These are phyloP conservation scores for Thalassiosira hispida DNA, from an alignment of 352 stramenopile genomes.

Conservation along the genomic window DNA sequence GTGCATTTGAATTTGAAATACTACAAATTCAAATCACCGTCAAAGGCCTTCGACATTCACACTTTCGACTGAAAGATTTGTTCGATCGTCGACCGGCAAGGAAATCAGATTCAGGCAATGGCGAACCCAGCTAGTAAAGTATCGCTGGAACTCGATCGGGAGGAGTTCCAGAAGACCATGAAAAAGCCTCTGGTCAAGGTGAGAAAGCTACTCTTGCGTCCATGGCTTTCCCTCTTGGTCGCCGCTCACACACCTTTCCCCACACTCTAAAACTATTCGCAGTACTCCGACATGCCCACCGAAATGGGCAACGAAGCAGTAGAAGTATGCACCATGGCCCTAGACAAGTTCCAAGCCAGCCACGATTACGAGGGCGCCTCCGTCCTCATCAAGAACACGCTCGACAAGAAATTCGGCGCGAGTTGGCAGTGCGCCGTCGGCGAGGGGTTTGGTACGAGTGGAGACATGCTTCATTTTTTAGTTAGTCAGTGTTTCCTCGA, in stretches of 20 bases:
- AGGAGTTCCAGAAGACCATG: conserved; percentile 62
- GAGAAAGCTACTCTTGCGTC: conserved; percentile 11
- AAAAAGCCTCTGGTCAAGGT: conserved; percentile 69
- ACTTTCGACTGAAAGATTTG: no score
- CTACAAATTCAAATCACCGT: no score
- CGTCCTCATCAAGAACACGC: conserved; percentile 92
- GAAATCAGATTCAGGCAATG: background rate
- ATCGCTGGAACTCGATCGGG: conserved; percentile 36
- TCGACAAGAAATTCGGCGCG: conserved; percentile 97
- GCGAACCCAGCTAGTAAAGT: conserved; percentile 8
- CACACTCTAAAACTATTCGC: background rate
- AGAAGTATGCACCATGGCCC: conserved; percentile 95
- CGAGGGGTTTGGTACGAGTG: conserved; percentile 94
- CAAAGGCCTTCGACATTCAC: no score
- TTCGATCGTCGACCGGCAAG: background rate
- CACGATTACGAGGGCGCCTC: conserved; percentile 92
- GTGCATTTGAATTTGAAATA: no score
- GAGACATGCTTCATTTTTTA: no score
- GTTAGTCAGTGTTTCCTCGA: no score
- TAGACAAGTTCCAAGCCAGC: conserved; percentile 92
- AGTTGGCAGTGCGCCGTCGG: conserved; percentile 96
- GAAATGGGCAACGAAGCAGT: conserved; percentile 94
- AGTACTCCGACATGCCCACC: conserved; percentile 87
- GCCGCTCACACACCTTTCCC: background rate
- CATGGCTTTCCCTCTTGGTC: background rate